These are phyloP conservation scores for Cercospora nicotianae DNA, from an alignment of 2,329 filamentous ascomycete species.

Conservation along the genomic window DNA sequence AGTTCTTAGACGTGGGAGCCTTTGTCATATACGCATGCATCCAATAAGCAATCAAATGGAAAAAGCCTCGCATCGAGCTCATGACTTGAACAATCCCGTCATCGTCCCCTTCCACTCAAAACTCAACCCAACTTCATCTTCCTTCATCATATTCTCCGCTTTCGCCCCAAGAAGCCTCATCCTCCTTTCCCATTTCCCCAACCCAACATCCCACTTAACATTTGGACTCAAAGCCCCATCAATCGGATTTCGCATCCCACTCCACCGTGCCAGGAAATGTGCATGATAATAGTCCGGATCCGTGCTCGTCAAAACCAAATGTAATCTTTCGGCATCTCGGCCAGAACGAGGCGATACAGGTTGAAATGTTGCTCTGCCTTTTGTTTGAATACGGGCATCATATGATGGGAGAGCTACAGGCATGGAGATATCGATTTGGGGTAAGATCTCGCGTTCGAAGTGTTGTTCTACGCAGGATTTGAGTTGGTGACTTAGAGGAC, in stretches of 20 bases:
- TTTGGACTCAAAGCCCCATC: not conserved
- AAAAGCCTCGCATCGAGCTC: not conserved
- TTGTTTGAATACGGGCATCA: constrained; percentile 18
- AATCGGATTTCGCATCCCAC: constrained; percentile 1
- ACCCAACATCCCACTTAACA: not conserved
- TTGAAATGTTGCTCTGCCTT: constrained; percentile 17
- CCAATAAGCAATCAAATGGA: not conserved
- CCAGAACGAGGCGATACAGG: constrained; percentile 4
- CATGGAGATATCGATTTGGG: constrained; percentile 12
- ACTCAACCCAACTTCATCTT: not conserved
- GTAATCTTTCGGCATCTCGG: not conserved
- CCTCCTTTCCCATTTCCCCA: not conserved
- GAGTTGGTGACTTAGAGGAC: constrained; percentile 12
- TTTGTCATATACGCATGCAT: too few species aligned
- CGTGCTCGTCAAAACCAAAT: constrained; percentile 6
- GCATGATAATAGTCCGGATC: constrained; percentile 12
- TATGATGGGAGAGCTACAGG: constrained; percentile 23
- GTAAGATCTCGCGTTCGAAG: constrained; percentile 15
- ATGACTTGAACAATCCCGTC: constrained; percentile 5
- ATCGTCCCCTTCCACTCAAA: constrained; percentile 8
- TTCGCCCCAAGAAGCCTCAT: constrained; percentile 8
- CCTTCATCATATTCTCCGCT: not conserved
- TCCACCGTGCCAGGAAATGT: constrained; percentile 10
- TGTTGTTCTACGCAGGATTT: constrained; percentile 22
- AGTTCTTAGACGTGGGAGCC: not conserved